These are phyloP conservation scores for Lizonia empirigonia DNA, from an alignment of 2,329 filamentous ascomycete genomes.

Conservation along the genomic window DNA sequence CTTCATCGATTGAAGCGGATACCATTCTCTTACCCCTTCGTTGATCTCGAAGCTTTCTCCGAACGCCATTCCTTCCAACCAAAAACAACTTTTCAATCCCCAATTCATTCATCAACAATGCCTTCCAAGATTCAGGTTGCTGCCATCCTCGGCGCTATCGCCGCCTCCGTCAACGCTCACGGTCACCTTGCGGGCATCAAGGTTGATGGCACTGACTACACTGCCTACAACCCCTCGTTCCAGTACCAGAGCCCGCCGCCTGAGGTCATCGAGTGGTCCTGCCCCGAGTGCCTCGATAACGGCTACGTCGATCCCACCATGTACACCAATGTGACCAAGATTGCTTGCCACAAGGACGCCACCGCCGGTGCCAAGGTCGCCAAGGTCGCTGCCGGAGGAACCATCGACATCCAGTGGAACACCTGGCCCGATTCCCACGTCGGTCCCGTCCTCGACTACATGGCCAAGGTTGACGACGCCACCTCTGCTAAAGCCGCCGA, in stretches of 20 bases:
- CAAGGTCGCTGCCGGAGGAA: slow-evolving; percentile 62
- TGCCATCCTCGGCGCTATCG: slow-evolving; percentile 41
- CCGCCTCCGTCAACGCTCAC: slow-evolving; percentile 52
- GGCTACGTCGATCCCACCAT: slow-evolving; percentile 58
- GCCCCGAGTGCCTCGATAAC: slow-evolving; percentile 55
- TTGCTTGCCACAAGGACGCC: slow-evolving; percentile 65
- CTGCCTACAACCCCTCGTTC: slow-evolving; percentile 50
- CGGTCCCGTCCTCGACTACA: slow-evolving; percentile 68
- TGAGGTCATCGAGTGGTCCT: slow-evolving; percentile 60
- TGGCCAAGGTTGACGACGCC: slow-evolving; percentile 63
- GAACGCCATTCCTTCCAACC: slow-evolving; percentile 14
- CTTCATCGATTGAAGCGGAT: slow-evolving; percentile 38
- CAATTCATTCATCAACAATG: slow-evolving; percentile 28
- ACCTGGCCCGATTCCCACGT: slow-evolving; percentile 69
- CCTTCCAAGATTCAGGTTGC: slow-evolving; percentile 39
- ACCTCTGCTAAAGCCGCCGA: slow-evolving; percentile 58
- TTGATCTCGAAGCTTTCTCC: slow-evolving; percentile 35
- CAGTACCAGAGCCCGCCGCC: slow-evolving; percentile 44
- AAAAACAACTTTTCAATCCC: slow-evolving; percentile 7
- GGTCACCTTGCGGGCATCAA: slow-evolving; percentile 52
- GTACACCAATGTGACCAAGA: slow-evolving; percentile 56
- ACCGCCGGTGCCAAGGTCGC: slow-evolving; percentile 58
- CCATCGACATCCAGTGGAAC: slow-evolving; percentile 66
- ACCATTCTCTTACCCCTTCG: slow-evolving; percentile 31
- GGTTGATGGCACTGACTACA: slow-evolving; percentile 55